A percentile compares a stretch with the other conserved stretches of the same genome.
Conservation (phyloP, 805 yeast species). For the Monosporozyma solicola region DNA sequence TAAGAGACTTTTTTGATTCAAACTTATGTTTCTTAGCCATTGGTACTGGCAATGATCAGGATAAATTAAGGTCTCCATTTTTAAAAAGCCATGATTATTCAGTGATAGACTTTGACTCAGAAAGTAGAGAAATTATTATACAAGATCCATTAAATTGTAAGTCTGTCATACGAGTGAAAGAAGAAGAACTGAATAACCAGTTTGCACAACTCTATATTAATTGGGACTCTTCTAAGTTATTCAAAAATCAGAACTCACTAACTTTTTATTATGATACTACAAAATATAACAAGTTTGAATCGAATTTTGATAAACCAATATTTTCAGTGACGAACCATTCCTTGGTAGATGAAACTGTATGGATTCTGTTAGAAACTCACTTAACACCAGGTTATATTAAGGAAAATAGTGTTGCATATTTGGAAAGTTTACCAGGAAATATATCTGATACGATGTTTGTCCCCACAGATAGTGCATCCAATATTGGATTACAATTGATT, state of each 20-base stretch:
- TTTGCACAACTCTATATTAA: slow-evolving; percentile 53
- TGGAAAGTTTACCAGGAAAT: slow-evolving; percentile 13
- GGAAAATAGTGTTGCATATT: slow-evolving; percentile 10
- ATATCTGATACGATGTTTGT: slow-evolving; percentile 6
- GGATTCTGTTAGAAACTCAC: slow-evolving; percentile 46
- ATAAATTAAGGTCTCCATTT: slow-evolving; percentile 30
- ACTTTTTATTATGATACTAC: slow-evolving; percentile 27
- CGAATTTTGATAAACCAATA: slow-evolving; percentile 35
- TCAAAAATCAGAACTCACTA: slow-evolving; percentile 13
- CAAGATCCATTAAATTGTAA: slow-evolving; percentile 36
- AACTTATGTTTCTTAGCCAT: slow-evolving; percentile 42
- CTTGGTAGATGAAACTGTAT: slow-evolving; percentile 26
- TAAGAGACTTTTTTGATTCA: slow-evolving; percentile 16
- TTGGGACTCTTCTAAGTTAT: slow-evolving; percentile 43
- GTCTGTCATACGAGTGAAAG: slow-evolving; percentile 3
- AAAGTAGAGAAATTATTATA: slow-evolving; percentile 20
- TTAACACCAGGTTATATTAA: slow-evolving; percentile 16
- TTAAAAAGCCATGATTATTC: slow-evolving; percentile 66
- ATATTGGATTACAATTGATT: slow-evolving; percentile 35
- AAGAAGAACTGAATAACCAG: slow-evolving; percentile 25
- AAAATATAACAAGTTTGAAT: slow-evolving; percentile 10
- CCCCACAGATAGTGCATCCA: slow-evolving; percentile 19
- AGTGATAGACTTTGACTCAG: slow-evolving; percentile 33
- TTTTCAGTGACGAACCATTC: slow-evolving; percentile 32
- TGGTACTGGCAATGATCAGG: slow-evolving; percentile 48